Evolutionary conservation across 768 basidiomycete genomes (phyloP), one percentile per base, ranked within the genome.

Genomic region (Lentinula raphanica): DNA sequence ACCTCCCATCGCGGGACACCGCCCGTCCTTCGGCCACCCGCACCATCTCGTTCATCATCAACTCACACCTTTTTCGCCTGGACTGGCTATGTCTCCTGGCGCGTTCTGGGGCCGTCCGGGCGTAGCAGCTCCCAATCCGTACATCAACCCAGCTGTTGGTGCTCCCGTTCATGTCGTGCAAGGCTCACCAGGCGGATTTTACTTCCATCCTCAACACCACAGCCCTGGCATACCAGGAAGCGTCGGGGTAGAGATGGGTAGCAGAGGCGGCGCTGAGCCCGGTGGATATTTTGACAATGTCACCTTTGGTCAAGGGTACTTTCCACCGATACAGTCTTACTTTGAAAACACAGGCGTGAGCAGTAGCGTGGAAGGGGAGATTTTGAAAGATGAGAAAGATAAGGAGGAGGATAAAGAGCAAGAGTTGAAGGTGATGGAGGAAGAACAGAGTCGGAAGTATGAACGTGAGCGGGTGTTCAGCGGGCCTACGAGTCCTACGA

Each of bases 91-190:
- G 81, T 84, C 82, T 15, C 88, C 90, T 28, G 88, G 85, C 13
- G 82, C 83, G 38, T 88, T 87, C 70, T 93, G 85, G 84, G 87
- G 81, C 49, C 82, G 72, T 62, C 84, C 79, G 32, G 81, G 76
- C 11, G 66, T 64, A 40, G 66, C 57, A 5, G 58, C 49, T n/a
- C 58, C 48, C 42, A 73, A 74, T 56, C 72, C 78, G 45, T 75
- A 71, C 68, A 75, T 84, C 56, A 85, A 86, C 60, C 74, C 84
- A n/a, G 77, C 82, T 9, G 82, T 84, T 1, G 86, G 85, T 40
- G 86, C 84, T 27, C 86, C 85, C 0, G 74, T 80, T 27, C 77
- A 76, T 29, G 60, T 59, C 15, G 64, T 59, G 2, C 19, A 53
- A 27, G 59, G 54, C 32, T 56, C 59, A 50, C 60, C 59, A 17